A percentile compares a stretch with the other conserved stretches of the same genome.
These are phyloP conservation scores for Mycocentrospora acerina DNA, from an alignment of 2,329 filamentous ascomycete species.

Conservation along the genomic window DNA sequence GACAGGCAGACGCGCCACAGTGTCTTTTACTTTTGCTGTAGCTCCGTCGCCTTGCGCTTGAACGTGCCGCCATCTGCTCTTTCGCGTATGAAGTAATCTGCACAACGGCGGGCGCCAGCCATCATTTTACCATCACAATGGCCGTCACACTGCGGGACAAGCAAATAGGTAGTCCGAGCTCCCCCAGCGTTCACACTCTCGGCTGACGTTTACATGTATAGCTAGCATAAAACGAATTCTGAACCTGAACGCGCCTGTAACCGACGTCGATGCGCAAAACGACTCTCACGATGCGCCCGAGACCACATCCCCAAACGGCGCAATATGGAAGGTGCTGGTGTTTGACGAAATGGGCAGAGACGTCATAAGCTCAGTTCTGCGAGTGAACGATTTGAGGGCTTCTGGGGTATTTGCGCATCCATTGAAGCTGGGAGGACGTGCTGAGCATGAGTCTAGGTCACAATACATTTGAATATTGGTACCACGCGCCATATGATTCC, in stretches of 20 bases:
- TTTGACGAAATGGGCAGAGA: constrained; percentile 91
- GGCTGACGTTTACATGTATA: constrained; percentile 42
- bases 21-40: constrained; percentile 13
- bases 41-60: background rate
- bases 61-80: background rate
- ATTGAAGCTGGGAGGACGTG: constrained; percentile 1
- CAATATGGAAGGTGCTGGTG: constrained; percentile 65
- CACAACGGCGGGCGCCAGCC: constrained; percentile 27
- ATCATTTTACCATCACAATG: constrained; percentile 26
- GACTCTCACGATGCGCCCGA: constrained; percentile 43
- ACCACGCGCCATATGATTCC: constrained; percentile 85
- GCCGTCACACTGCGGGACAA: constrained; percentile 61
- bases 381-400: constrained; percentile 87
- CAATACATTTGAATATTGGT: constrained; percentile 63
- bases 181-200: background rate
- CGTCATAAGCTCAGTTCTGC: constrained; percentile 93
- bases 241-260: constrained; percentile 78
- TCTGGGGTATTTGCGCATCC: constrained; percentile 63
- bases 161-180: constrained; percentile 55
- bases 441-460: constrained; percentile 68
- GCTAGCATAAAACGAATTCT: constrained; percentile 93
- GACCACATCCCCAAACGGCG: constrained; percentile 15
- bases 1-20: constrained; percentile 20
- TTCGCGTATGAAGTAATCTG: constrained; percentile 28
- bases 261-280: constrained; percentile 62